A percentile compares a stretch with the other conserved stretches of the same genome.
Evolutionary conservation across 768 basidiomycete species (phyloP).

Genomic region (Boletales sp.): DNA sequence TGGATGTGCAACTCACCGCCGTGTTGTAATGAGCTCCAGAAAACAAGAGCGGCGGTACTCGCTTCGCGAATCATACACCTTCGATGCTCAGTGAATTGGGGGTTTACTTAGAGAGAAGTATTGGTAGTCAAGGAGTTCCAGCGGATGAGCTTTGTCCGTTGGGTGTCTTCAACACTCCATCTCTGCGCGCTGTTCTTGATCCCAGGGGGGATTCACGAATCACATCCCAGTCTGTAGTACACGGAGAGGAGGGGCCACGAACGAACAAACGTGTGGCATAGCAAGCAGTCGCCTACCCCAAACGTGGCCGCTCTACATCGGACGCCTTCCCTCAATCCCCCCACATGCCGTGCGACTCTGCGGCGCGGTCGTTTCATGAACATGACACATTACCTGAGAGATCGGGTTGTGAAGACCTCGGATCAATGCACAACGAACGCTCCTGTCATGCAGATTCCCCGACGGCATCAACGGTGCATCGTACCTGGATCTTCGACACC

Average conservation of each 20-base stretch:
- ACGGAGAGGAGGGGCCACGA: too few relatives aligned
- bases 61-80: conserved; percentile 6
- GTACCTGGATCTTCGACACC: background rate
- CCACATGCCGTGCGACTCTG: background rate
- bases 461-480: background rate
- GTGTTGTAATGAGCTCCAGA: too few relatives aligned
- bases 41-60: background rate
- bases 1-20: too few relatives aligned
- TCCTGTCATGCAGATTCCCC: conserved; percentile 5
- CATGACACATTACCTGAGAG: conserved; percentile 1
- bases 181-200: background rate
- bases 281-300: background rate
- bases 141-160: background rate
- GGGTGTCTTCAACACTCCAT: too few relatives aligned
- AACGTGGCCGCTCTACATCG: background rate
- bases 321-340: background rate
- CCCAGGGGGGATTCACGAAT: background rate
- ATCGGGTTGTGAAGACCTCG: conserved; percentile 15
- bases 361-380: background rate
- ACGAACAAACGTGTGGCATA: background rate
- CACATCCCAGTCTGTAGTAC: background rate
- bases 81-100: background rate
- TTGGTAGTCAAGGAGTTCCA: background rate
- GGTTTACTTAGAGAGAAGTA: conserved; percentile 2
- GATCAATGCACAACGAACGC: conserved; percentile 10